Percentiles rank a stretch among this genome's conserved stretches.
Evolutionary conservation across 164 flowering plant genomes (phyloP).

Genomic region (Stephania japonica): DNA sequence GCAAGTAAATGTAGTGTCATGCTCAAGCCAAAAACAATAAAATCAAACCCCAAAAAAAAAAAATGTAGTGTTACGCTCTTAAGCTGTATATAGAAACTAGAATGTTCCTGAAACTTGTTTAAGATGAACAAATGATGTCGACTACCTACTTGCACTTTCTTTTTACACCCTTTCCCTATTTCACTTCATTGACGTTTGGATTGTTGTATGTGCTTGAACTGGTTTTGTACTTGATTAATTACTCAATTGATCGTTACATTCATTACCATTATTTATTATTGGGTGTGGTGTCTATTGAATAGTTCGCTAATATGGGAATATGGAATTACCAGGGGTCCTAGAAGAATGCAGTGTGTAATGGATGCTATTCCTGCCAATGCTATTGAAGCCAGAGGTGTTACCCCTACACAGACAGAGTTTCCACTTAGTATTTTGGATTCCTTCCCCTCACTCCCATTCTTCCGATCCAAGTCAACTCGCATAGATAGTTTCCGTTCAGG

Average conservation of each 20-base stretch:
- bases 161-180: neutral
- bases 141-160: neutral
- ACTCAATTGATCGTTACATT: neutral
- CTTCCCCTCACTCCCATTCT: conserved; percentile 43
- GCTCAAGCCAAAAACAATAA: neutral
- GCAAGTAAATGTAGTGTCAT: neutral
- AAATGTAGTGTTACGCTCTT: neutral
- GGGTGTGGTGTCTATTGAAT: neutral
- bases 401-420: conserved; percentile 65
- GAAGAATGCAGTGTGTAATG: conserved; percentile 66
- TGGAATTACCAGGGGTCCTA: conserved; percentile 57
- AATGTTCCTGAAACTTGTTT: neutral
- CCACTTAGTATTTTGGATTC: conserved; percentile 33
- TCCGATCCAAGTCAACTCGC: conserved; percentile 47
- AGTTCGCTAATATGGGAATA: neutral
- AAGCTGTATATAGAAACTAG: neutral
- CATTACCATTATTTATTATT: neutral
- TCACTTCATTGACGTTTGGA: neutral
- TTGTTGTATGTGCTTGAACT: neutral
- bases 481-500: conserved; percentile 31
- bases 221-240: neutral
- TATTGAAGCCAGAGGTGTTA: conserved; percentile 52
- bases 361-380: conserved; percentile 55
- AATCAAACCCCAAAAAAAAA: neutral
- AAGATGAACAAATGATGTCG: neutral